Percentiles rank a stretch among this genome's conserved stretches.
Conservation (phyloP, 2,329 filamentous ascomycete genomes). For the Herpomyces periplanetae region DNA sequence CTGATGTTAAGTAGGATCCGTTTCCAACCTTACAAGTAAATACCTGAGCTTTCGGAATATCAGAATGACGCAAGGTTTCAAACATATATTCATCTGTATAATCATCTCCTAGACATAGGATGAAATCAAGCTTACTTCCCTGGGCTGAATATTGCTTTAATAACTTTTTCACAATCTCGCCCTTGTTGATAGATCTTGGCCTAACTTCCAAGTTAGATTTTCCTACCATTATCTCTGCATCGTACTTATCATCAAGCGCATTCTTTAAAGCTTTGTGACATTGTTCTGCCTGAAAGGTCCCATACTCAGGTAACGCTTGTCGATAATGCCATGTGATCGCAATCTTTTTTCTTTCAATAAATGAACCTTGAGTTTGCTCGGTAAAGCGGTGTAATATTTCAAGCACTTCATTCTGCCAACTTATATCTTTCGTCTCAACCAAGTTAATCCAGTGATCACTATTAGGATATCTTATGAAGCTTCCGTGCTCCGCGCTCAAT, state of each 20-base stretch:
- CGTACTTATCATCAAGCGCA: constrained; percentile 35
- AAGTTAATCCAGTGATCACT: constrained; percentile 50
- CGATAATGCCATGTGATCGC: constrained; percentile 94
- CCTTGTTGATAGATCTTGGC: constrained; percentile 93
- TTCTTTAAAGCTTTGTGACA: constrained; percentile 44
- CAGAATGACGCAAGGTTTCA: constrained; percentile 23
- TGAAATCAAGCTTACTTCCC: constrained; percentile 30
- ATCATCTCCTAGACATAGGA: constrained; percentile 69
- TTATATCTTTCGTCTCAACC: constrained; percentile 53
- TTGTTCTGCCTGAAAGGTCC: constrained; percentile 33
- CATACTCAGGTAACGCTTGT: constrained; percentile 50
- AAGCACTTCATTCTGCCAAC: constrained; percentile 55
- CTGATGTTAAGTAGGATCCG: constrained; percentile 61
- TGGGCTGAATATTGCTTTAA: constrained; percentile 23
- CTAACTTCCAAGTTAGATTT: constrained; percentile 90
- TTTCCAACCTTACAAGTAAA: constrained; percentile 76
- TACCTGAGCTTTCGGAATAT: constrained; percentile 21
- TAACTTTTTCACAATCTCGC: constrained; percentile 56
- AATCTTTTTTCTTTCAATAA: constrained; percentile 73
- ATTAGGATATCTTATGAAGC: constrained; percentile 53
- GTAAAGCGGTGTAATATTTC: constrained; percentile 59
- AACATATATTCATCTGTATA: constrained; percentile 92
- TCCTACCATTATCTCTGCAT: constrained; percentile 80
- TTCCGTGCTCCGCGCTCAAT: constrained; percentile 87
- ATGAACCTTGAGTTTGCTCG: constrained; percentile 47